Percentiles rank a stretch among this genome's conserved stretches.
Evolutionary conservation across 2,329 filamentous ascomycete genomes (phyloP).

Genomic region (Clarireedia monteithiana): DNA sequence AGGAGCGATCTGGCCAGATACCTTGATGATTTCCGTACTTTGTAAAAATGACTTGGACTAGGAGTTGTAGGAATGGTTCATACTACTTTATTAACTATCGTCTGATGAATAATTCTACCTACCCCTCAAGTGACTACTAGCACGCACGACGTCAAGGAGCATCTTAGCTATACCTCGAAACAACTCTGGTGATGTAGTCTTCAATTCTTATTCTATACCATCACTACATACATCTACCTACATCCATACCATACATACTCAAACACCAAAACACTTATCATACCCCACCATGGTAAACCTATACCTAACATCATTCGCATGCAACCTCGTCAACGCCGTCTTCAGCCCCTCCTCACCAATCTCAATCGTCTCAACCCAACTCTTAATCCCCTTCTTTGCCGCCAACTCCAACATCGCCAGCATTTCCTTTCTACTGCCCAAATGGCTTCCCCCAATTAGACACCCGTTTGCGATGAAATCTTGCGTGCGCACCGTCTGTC

Average conservation of each 20-base stretch:
- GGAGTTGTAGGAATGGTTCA: not conserved
- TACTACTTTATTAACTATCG: not conserved
- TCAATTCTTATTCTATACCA: too few relatives aligned
- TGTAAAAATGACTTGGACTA: not conserved
- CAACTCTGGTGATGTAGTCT: too few relatives aligned
- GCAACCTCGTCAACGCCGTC: slow-evolving; percentile 61
- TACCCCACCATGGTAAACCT: slow-evolving; percentile 63
- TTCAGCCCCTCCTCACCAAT: slow-evolving; percentile 63
- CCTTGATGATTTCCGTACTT: slow-evolving; percentile 1
- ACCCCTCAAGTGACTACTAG: too few relatives aligned
- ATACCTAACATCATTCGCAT: slow-evolving; percentile 65
- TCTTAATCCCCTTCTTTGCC: slow-evolving; percentile 59
- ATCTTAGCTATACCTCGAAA: too few relatives aligned
- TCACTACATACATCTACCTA: not conserved
- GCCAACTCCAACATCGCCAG: slow-evolving; percentile 65
- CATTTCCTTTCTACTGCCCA: slow-evolving; percentile 63
- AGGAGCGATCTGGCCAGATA: slow-evolving; percentile 1
- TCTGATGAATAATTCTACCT: not conserved
- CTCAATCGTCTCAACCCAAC: slow-evolving; percentile 66
- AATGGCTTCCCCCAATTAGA: slow-evolving; percentile 62
- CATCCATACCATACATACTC: not conserved
- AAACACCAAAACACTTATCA: slow-evolving; percentile 53
- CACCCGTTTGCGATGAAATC: slow-evolving; percentile 68
- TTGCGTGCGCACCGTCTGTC: slow-evolving; percentile 64
- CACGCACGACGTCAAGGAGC: not conserved